Conservation (phyloP, 1,284 basidiomycete species). For the Microbotryomycetes sp. region DNA sequence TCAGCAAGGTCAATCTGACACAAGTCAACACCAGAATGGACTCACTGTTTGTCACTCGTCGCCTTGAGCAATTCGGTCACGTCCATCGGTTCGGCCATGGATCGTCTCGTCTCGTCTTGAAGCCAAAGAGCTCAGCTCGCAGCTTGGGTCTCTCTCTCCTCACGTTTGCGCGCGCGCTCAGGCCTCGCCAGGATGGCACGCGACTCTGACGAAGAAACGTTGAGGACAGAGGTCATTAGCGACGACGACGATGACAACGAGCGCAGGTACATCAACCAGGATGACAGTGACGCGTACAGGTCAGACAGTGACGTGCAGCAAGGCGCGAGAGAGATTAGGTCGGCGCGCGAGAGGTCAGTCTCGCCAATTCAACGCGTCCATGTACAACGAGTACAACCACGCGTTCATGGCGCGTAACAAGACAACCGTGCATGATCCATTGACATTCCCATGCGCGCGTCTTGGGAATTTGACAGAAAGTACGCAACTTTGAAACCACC, state of each 20-base stretch:
- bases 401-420: not conserved
- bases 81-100: conserved; percentile 53
- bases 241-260: not conserved
- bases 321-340: not conserved
- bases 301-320: not conserved
- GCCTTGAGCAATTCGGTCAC: conserved; percentile 66
- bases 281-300: not conserved
- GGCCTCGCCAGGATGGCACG: not conserved
- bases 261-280: not conserved
- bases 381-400: too few relatives aligned
- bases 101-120: not conserved
- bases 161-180: too few relatives aligned
- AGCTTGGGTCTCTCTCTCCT: too few relatives aligned
- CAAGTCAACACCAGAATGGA: too few relatives aligned
- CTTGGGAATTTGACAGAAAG: not conserved
- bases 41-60: conserved; percentile 60
- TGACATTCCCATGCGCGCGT: not conserved
- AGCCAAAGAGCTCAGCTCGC: not conserved
- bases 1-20: too few relatives aligned
- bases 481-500: conserved; percentile 20
- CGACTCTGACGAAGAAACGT: not conserved
- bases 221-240: not conserved
- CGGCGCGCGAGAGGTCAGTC: not conserved
- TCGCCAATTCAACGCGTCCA: too few relatives aligned
- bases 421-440: not conserved